Evolutionary conservation across 495 filamentous ascomycete species (phyloP).

Genomic region (Aspergillus steynii): DNA sequence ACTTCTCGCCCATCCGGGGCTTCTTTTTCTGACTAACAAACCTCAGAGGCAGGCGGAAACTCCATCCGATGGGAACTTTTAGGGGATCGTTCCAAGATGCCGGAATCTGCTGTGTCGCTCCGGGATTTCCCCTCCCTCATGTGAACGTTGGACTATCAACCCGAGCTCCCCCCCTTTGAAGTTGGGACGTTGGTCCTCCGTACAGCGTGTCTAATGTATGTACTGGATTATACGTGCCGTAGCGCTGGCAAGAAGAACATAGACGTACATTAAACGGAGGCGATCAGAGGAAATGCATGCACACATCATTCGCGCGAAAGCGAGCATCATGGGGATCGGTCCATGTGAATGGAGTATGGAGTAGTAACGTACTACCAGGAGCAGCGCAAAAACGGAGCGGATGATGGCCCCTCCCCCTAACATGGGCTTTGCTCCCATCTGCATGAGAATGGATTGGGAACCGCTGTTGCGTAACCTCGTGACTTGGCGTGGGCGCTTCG

Average conservation of each 20-base stretch:
- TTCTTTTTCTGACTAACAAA: not conserved
- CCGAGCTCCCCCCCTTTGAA: not conserved
- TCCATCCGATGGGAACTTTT: not conserved
- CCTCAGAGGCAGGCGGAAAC: not conserved
- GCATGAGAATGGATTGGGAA: constrained; percentile 19
- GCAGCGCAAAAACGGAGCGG: constrained; percentile 7
- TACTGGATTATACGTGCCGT: not conserved
- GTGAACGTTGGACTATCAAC: not conserved
- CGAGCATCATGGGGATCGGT: no score
- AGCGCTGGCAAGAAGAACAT: not conserved
- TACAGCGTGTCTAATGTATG: not conserved
- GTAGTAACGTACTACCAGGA: not conserved
- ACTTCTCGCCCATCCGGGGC: not conserved
- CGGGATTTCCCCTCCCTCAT: not conserved
- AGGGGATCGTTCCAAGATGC: not conserved
- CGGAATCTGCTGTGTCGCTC: not conserved
- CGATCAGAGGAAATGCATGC: not conserved
- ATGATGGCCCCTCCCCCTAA: constrained; percentile 26
- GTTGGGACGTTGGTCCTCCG: not conserved
- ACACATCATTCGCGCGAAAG: not conserved
- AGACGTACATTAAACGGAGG: not conserved
- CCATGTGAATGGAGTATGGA: not conserved
- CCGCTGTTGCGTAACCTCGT: constrained; percentile 28
- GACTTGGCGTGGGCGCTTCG: constrained; percentile 21
- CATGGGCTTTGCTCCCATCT: constrained; percentile 16